Percentiles rank a stretch among this genome's conserved stretches.
Conservation (phyloP, 331 rosid genomes). For the Stylosanthes scabra region DNA sequence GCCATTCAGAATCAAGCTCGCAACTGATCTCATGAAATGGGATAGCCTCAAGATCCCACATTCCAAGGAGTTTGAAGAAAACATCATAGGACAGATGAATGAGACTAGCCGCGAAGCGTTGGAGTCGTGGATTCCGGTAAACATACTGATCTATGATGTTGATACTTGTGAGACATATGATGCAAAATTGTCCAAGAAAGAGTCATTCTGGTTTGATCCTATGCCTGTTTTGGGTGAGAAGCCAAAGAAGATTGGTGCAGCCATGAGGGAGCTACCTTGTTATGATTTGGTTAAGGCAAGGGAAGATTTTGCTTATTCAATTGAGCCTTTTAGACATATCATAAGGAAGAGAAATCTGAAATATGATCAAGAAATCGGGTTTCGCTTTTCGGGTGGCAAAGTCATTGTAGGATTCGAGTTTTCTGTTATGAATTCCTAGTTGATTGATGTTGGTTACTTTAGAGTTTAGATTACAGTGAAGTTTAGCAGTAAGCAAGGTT, state of each 20-base stretch:
- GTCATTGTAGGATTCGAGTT: conserved; percentile 40
- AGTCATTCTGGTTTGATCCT: conserved; percentile 60
- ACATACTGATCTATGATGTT: conserved; percentile 51
- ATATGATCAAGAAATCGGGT: conserved; percentile 60
- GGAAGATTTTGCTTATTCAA: conserved; percentile 52
- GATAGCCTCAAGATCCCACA: conserved; percentile 56
- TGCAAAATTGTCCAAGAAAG: conserved; percentile 54
- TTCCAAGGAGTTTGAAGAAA: conserved; percentile 53
- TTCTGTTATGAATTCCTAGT: conserved; percentile 48
- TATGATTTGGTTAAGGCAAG: conserved; percentile 45
- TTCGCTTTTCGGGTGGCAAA: conserved; percentile 43
- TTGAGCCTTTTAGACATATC: conserved; percentile 52
- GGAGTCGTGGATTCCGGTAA: conserved; percentile 55
- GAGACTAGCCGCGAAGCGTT: conserved; percentile 45
- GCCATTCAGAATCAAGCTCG: conserved; percentile 56
- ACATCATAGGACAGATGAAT: conserved; percentile 46
- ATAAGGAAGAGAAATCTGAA: conserved; percentile 48
- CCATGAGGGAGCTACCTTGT: conserved; percentile 32
- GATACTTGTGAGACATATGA: conserved; percentile 55
- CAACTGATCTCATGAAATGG: conserved; percentile 46
- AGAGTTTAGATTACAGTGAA: not conserved
- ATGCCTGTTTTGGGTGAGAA: conserved; percentile 50
- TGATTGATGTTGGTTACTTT: conserved; percentile 14
- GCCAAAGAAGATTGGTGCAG: not conserved
- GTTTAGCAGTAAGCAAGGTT: not conserved